Evolutionary conservation across 176 grass and related monocot genomes (phyloP).

Genomic region (Rhynchospora breviuscula): DNA sequence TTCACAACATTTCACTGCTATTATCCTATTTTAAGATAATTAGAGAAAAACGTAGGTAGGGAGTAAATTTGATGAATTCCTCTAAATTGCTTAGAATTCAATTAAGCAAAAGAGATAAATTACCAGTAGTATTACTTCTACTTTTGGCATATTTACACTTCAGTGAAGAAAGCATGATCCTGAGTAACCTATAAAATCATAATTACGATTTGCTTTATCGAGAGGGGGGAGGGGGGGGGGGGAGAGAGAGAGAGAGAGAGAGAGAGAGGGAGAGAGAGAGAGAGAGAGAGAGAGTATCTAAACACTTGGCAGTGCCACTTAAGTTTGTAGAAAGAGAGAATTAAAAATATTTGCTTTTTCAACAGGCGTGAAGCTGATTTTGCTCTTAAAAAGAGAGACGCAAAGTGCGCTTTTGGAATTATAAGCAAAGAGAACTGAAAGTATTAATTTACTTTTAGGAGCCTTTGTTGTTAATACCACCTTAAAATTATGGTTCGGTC

Average conservation of each 20-base stretch:
- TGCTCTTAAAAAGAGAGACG: constrained; percentile 10
- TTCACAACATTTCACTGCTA: neutral
- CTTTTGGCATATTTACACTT: neutral
- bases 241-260: no score
- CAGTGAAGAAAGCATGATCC: neutral
- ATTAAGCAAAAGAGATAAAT: neutral
- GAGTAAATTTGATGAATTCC: neutral
- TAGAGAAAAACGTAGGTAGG: neutral
- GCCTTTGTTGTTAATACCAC: neutral
- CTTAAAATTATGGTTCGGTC: neutral
- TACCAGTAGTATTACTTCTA: constrained; percentile 2
- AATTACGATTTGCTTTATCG: neutral
- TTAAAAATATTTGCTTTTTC: neutral
- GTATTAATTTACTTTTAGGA: neutral
- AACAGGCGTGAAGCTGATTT: constrained; percentile 8
- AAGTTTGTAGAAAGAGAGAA: no score
- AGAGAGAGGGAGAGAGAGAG: no score
- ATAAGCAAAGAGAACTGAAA: constrained; percentile 2
- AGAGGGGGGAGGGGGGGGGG: no score
- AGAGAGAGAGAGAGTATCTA: no score
- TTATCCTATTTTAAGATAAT: neutral
- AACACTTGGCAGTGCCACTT: no score
- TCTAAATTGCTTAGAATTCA: constrained; percentile 7
- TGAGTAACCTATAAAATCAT: neutral
- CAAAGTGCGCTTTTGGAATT: neutral